Evolutionary conservation across 306 rosid species (phyloP), one percentile per base, ranked within the genome.

Genomic region (Glycine soja): DNA sequence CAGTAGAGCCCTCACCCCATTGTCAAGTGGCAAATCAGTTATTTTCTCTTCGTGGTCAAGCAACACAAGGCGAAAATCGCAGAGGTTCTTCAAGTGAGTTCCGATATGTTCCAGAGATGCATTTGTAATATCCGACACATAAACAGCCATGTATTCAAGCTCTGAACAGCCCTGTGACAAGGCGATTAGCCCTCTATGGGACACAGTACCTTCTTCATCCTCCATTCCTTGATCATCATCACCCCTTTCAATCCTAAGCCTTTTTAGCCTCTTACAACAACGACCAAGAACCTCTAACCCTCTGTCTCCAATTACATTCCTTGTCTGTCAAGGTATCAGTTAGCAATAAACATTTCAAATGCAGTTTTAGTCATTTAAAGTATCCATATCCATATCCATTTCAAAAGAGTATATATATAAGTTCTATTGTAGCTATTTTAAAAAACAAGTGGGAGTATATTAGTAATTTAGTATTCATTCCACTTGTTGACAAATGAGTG

Each of bases 291-390:
- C 94, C 84, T 91, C 97, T 56, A 95, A 81, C 59, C 99, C 99
- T 86, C 95, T 91, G 56, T 95, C 97, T 68, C 99, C 99, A 69
- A 95, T 90, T 45, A 95, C 99, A 81, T 93, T 91, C 88, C 99
- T 90, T 7, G 97, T 81, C 99, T 95, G 95, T 74, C 61, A 81
- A 86, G 30, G 13, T 67, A 8, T 67, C 73, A 61, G 79, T 57
- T 62, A 10, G 70, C 9, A 56, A 11, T 5, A 9, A 11, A 87
- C 61, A 67, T 81, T 61, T 78, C 59, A 80, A 38, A 48, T 10
- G 59, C 38, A 72, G 15, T 52, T 38, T 47, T 24, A 24, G 45
- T 67, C 59, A 72, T 74, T 24, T 8, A 75, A 56, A 42, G 58
- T 47, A 30, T 14, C 65, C 52, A 68, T 47, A 30, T 14, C 65